Conservation (phyloP, 1,139 yeast species). For the Nakaseomyces nivariensis region DNA sequence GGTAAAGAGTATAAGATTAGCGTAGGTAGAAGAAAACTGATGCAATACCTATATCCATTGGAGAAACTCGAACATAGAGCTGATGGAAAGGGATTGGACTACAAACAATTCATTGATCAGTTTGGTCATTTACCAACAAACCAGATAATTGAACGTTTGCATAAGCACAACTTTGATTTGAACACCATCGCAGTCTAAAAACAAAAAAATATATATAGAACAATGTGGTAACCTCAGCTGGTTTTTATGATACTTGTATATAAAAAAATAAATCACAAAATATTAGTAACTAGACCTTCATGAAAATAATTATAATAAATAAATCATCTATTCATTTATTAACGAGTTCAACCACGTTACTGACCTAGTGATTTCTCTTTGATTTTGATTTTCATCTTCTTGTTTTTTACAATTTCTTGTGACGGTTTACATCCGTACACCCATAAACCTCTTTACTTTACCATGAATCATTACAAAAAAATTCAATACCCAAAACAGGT, state of each 20-base stretch:
- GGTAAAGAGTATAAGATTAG: constrained; percentile 41
- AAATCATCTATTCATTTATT: too few relatives aligned
- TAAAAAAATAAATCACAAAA: too few relatives aligned
- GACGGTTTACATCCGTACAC: not conserved
- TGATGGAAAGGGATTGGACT: constrained; percentile 36
- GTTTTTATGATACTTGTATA: too few relatives aligned
- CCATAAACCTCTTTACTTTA: not conserved
- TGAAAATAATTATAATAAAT: too few relatives aligned
- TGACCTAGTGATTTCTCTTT: too few relatives aligned
- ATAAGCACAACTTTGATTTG: constrained; percentile 34
- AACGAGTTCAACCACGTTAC: too few relatives aligned
- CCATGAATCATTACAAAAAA: too few relatives aligned
- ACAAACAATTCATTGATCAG: constrained; percentile 36
- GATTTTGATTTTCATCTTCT: too few relatives aligned
- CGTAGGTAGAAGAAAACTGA: constrained; percentile 55
- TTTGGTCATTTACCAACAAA: constrained; percentile 31
- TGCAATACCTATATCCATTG: constrained; percentile 43
- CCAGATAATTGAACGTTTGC: constrained; percentile 30
- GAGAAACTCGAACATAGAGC: constrained; percentile 39
- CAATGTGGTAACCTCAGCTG: too few relatives aligned
- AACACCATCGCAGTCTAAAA: constrained; percentile 17
- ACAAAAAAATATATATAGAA: not conserved
- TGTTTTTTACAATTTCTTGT: not conserved
- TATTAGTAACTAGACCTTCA: too few relatives aligned
- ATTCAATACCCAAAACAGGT: too few relatives aligned